These are phyloP conservation scores for Dittrichia graveolens DNA, from an alignment of 129 eudicot species.

Conservation along the genomic window DNA sequence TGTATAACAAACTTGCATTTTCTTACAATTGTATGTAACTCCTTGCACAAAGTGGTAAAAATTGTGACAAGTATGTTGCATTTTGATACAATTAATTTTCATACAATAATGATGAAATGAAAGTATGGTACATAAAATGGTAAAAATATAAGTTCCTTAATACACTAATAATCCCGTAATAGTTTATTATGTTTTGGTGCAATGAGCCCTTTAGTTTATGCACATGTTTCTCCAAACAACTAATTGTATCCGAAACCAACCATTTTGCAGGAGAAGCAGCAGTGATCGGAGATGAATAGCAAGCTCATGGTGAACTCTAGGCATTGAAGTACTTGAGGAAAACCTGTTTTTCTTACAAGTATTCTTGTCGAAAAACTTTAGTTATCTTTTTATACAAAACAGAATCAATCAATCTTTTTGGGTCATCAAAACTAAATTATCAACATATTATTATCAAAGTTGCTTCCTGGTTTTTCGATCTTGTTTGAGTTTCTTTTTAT, in stretches of 20 bases:
- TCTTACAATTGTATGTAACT: too few species aligned
- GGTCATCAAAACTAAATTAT: slow-evolving; percentile 9
- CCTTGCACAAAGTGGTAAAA: too few species aligned
- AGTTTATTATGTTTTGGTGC: too few species aligned
- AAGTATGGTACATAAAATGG: too few species aligned
- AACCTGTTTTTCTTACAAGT: slow-evolving; percentile 20
- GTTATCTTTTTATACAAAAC: slow-evolving; percentile 15
- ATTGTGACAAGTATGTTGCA: not conserved
- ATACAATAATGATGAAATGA: not conserved
- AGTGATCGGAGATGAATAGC: slow-evolving; percentile 23
- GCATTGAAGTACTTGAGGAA: slow-evolving; percentile 15
- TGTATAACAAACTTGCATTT: too few species aligned
- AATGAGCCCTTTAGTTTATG: not conserved
- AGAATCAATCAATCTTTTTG: slow-evolving; percentile 2
- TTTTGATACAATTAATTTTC: not conserved
- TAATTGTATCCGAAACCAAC: not conserved
- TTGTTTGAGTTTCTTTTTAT: slow-evolving; percentile 29
- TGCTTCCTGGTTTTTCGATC: slow-evolving; percentile 27
- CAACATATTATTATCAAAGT: slow-evolving; percentile 2
- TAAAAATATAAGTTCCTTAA: too few species aligned
- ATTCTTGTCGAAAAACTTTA: slow-evolving; percentile 19
- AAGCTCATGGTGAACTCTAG: slow-evolving; percentile 12
- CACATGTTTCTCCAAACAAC: not conserved
- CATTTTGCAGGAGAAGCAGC: slow-evolving; percentile 24
- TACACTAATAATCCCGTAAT: too few species aligned